Evolutionary conservation across 78 protist genomes (phyloP).

Genomic region (Dictyostelium purpureum): DNA sequence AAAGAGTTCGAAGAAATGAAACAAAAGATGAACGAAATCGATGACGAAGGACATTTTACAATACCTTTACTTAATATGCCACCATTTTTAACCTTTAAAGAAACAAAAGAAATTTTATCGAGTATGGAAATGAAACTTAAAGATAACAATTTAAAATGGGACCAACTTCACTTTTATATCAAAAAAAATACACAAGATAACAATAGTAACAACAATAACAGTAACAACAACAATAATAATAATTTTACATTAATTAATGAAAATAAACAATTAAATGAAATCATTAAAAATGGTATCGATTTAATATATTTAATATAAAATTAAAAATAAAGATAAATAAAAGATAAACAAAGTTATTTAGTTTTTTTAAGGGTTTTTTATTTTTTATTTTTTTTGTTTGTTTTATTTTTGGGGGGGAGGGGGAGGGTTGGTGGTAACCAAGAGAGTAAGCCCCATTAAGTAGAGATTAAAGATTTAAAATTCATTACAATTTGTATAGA

Average conservation of each 20-base stretch:
- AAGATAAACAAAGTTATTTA: background rate
- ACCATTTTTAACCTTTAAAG: slow-evolving; percentile 15
- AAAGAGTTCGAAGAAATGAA: background rate
- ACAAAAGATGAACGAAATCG: background rate
- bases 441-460: slow-evolving; percentile 56
- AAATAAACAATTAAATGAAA: background rate
- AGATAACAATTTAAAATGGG: background rate
- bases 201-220: too few species aligned
- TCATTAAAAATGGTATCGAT: background rate
- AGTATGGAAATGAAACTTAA: background rate
- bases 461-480: background rate
- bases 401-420: slow-evolving; percentile 8
- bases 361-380: background rate
- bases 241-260: background rate
- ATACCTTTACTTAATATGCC: slow-evolving; percentile 12
- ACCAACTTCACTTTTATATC: background rate
- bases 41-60: background rate
- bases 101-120: background rate
- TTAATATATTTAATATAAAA: background rate
- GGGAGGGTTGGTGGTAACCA: slow-evolving; percentile 12
- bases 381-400: background rate
- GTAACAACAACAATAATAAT: too few species aligned
- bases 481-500: background rate
- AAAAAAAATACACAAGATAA: background rate
- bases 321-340: background rate